Percentiles rank a stretch among this genome's conserved stretches.
These are phyloP conservation scores for Acanthamoeba rhysodes DNA, from an alignment of 208 protist genomes.

Conservation along the genomic window DNA sequence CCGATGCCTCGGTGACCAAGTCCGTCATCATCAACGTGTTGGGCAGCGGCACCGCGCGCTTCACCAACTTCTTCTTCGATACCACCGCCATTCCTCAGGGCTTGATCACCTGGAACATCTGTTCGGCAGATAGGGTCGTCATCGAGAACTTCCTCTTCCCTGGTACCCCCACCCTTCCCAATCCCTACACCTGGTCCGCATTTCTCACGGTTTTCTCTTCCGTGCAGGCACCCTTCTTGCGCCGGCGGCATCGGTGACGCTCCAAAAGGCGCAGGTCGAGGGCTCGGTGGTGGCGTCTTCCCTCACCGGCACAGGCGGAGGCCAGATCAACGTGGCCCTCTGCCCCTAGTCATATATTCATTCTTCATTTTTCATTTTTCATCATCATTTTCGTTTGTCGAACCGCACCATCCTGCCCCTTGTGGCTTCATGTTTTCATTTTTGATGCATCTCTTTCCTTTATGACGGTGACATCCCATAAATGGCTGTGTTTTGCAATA, in stretches of 20 bases:
- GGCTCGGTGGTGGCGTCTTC: not conserved
- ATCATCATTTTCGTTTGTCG: too few relatives aligned
- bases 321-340: not conserved
- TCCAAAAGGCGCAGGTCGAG: not conserved
- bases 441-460: too few relatives aligned
- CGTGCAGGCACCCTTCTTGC: not conserved
- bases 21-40: constrained; percentile 19
- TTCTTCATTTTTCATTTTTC: too few relatives aligned
- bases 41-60: not conserved
- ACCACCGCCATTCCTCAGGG: not conserved
- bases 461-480: too few relatives aligned
- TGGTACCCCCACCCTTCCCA: not conserved
- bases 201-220: not conserved
- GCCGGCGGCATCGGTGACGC: not conserved
- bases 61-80: constrained; percentile 56
- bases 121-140: not conserved
- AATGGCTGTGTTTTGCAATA: too few relatives aligned
- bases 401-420: too few relatives aligned
- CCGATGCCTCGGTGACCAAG: not conserved
- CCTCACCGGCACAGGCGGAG: not conserved
- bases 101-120: constrained; percentile 38
- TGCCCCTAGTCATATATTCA: not conserved
- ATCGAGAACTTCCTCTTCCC: constrained; percentile 10
- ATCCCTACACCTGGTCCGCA: too few relatives aligned
- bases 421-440: too few relatives aligned